Conservation (phyloP, 2,329 filamentous ascomycete species). For the Diplodia seriata region DNA sequence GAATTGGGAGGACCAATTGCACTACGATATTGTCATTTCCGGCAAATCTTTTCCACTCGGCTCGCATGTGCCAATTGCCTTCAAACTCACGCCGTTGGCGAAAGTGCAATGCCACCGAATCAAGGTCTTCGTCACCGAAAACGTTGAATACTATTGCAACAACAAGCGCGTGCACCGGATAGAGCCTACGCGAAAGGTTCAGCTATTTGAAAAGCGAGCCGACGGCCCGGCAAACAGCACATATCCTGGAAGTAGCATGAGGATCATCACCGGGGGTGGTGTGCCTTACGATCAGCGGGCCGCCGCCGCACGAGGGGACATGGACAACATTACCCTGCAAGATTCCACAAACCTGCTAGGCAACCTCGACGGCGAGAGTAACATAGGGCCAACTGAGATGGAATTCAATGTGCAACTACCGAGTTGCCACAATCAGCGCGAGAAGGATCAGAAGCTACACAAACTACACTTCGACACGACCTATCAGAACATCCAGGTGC, state of each 20-base stretch:
- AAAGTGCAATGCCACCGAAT: conserved; percentile 94
- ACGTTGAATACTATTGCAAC: conserved; percentile 87
- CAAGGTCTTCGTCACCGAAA: conserved; percentile 90
- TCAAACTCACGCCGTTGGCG: conserved; percentile 89
- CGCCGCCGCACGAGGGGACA: conserved; percentile 59
- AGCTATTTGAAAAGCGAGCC: conserved; percentile 86
- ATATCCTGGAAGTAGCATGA: conserved; percentile 77
- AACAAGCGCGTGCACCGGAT: conserved; percentile 85
- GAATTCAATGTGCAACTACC: conserved; percentile 93
- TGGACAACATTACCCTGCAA: conserved; percentile 59
- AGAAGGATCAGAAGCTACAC: conserved; percentile 71
- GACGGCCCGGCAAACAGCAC: conserved; percentile 76
- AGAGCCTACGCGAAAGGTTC: conserved; percentile 81
- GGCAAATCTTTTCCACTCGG: conserved; percentile 94
- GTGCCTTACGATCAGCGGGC: conserved; percentile 68
- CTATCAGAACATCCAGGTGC: conserved; percentile 91
- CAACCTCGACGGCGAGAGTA: conserved; percentile 76
- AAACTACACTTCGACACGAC: conserved; percentile 88
- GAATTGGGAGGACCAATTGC: conserved; percentile 93
- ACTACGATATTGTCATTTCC: conserved; percentile 95
- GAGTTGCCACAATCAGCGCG: conserved; percentile 82
- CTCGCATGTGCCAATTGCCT: conserved; percentile 86
- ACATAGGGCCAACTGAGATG: conserved; percentile 88
- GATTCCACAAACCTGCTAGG: conserved; percentile 77
- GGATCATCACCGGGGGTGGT: conserved; percentile 80